Conservation (phyloP, 2,329 filamentous ascomycete genomes). For the Aspergillus sp. region DNA sequence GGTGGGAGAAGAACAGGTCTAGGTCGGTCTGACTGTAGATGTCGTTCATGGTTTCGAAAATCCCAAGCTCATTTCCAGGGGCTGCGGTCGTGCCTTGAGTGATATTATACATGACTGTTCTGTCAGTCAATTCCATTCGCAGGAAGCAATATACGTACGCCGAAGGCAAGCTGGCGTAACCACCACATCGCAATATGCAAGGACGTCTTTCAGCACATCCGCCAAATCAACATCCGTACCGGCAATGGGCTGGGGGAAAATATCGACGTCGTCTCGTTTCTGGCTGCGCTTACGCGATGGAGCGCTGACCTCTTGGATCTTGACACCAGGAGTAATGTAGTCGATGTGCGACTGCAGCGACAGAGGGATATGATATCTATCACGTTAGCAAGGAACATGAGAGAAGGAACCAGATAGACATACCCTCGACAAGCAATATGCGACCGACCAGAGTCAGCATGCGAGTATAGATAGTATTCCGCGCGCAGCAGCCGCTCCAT, state of each 20-base stretch:
- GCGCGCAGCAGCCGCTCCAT: constrained; percentile 55
- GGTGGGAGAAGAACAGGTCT: constrained; percentile 40
- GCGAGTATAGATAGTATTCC: constrained; percentile 53
- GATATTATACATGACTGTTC: constrained; percentile 45
- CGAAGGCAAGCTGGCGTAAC: constrained; percentile 45
- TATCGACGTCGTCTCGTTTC: neutral
- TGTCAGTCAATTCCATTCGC: constrained; percentile 3
- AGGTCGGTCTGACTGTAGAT: constrained; percentile 48
- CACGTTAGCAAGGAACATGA: too few relatives aligned
- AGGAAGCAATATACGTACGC: constrained; percentile 16
- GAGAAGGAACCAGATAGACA: constrained; percentile 5
- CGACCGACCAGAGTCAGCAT: constrained; percentile 30
- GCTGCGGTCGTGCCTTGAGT: constrained; percentile 38
- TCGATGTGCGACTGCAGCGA: constrained; percentile 52
- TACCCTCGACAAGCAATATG: constrained; percentile 40
- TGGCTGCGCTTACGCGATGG: neutral
- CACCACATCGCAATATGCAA: constrained; percentile 28
- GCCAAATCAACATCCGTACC: neutral
- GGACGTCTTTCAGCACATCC: constrained; percentile 2
- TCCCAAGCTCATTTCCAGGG: constrained; percentile 45
- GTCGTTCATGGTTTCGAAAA: constrained; percentile 48
- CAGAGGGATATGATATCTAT: constrained; percentile 51
- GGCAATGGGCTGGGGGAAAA: neutral
- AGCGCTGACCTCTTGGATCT: constrained; percentile 21
- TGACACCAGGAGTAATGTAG: constrained; percentile 54